Conservation (phyloP, 179 eudicot species). For the Beta macrorhiza region DNA sequence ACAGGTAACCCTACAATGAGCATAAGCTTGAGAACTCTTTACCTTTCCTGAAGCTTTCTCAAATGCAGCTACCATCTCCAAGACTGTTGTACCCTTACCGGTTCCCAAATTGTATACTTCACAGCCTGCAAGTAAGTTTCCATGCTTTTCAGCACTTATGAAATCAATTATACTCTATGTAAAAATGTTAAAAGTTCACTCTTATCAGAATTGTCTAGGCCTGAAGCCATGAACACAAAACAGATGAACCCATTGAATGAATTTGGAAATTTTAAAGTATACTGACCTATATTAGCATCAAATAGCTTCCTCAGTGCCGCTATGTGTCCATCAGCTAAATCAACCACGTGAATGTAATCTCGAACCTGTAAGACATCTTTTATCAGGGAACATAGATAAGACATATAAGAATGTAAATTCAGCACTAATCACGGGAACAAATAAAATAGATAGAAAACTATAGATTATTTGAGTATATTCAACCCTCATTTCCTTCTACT, state of each 20-base stretch:
- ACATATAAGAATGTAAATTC: background rate
- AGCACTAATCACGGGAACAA: background rate
- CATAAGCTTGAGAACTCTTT: constrained; percentile 19
- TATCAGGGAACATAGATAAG: constrained; percentile 9
- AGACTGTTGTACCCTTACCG: constrained; percentile 91
- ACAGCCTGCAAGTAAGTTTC: constrained; percentile 57
- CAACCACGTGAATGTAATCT: constrained; percentile 94
- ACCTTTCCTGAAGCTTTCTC: constrained; percentile 99
- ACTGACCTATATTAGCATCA: constrained; percentile 65
- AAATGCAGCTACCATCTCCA: constrained; percentile 98
- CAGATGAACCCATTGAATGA: background rate
- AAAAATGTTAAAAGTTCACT: background rate
- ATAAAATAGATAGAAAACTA: background rate
- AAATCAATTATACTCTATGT: background rate
- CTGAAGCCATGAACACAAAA: background rate
- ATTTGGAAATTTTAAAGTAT: background rate
- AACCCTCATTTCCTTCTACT: background rate
- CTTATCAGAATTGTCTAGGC: background rate
- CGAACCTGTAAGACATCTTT: constrained; percentile 55
- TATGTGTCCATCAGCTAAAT: constrained; percentile 92
- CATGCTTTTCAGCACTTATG: background rate
- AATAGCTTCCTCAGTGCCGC: constrained; percentile 75
- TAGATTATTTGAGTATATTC: too few species aligned
- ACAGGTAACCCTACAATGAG: background rate
- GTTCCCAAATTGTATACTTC: constrained; percentile 97